Conservation (phyloP, 1,139 yeast genomes). For the Entelexis sorbosivorans region DNA sequence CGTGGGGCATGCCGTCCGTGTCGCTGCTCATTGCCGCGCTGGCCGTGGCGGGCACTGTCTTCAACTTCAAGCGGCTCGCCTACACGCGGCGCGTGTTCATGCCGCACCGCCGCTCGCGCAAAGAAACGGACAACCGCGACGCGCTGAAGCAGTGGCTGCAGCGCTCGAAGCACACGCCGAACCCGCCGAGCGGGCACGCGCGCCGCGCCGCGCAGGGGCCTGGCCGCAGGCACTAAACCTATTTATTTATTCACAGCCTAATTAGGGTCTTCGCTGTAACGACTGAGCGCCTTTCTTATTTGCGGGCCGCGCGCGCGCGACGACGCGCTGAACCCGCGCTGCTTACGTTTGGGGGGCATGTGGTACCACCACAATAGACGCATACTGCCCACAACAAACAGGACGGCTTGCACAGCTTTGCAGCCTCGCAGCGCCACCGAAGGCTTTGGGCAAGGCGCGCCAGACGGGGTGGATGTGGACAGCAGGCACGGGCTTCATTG, state of each 20-base stretch:
- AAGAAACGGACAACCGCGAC: slow-evolving; percentile 8
- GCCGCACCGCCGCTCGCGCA: slow-evolving; percentile 21
- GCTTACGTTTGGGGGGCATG: too few relatives aligned
- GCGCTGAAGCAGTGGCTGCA: slow-evolving; percentile 18
- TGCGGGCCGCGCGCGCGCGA: too few relatives aligned
- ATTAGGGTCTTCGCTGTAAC: too few relatives aligned
- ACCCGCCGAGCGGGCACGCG: not conserved
- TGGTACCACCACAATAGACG: too few relatives aligned
- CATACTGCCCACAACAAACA: not conserved
- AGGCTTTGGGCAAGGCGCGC: too few relatives aligned
- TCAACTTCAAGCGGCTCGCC: slow-evolving; percentile 33
- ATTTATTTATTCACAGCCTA: not conserved
- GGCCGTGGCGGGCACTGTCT: slow-evolving; percentile 30
- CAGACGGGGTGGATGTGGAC: slow-evolving; percentile 17
- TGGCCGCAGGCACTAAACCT: too few relatives aligned
- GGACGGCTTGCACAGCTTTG: too few relatives aligned
- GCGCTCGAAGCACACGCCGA: slow-evolving; percentile 11
- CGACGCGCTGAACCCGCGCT: too few relatives aligned
- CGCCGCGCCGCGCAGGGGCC: not conserved
- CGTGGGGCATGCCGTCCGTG: slow-evolving; percentile 51
- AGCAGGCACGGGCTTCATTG: slow-evolving; percentile 20
- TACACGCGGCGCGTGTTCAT: slow-evolving; percentile 39
- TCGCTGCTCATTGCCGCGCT: slow-evolving; percentile 38
- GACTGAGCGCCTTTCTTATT: too few relatives aligned
- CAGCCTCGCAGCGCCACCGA: too few relatives aligned